phyloP scores from a whole-genome alignment of 1,284 basidiomycete genomes.

The Moesziomyces sp. region DNA sequence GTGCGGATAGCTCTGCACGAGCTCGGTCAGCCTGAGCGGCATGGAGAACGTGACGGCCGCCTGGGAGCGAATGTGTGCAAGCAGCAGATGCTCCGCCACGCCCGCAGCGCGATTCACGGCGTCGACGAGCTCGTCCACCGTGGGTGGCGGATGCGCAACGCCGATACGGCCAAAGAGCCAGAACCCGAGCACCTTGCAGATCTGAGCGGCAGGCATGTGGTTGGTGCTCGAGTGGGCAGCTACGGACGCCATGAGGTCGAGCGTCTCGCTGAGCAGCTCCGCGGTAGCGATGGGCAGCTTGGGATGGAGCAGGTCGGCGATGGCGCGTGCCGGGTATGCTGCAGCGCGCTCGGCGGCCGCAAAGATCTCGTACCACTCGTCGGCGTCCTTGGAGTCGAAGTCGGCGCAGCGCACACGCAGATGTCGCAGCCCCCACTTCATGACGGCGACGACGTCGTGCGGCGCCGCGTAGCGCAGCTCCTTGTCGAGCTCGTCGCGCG shows the following conservation, averaged over 20 bases:
- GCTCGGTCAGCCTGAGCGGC: conserved; percentile 52
- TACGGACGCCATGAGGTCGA: conserved; percentile 55
- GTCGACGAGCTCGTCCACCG: conserved; percentile 19
- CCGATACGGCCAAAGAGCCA: conserved; percentile 57
- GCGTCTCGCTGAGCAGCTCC: conserved; percentile 33
- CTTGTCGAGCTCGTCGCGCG: conserved; percentile 37
- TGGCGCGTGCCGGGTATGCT: conserved; percentile 39
- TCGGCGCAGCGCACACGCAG: conserved; percentile 37
- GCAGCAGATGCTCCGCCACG: conserved; percentile 54
- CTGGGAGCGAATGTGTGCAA: conserved; percentile 54
- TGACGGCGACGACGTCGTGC: conserved; percentile 50
- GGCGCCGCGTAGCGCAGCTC: conserved; percentile 48
- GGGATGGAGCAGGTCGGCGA: conserved; percentile 44
- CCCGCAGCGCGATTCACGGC: conserved; percentile 15
- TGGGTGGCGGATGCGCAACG: conserved; percentile 46
- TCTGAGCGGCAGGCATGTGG: conserved; percentile 51
- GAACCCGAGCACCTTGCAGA: conserved; percentile 49
- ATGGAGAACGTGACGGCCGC: conserved; percentile 46
- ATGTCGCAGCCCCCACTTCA: conserved; percentile 59
- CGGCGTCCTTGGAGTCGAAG: conserved; percentile 31
- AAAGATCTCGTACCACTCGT: conserved; percentile 54
- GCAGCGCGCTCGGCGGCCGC: conserved; percentile 33
- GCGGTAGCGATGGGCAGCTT: conserved; percentile 40
- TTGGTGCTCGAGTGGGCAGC: conserved; percentile 52
- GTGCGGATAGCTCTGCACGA: conserved; percentile 48